These are phyloP conservation scores for Paramecium tetraurelia DNA, from an alignment of 73 alveolate genomes.

Conservation along the genomic window DNA sequence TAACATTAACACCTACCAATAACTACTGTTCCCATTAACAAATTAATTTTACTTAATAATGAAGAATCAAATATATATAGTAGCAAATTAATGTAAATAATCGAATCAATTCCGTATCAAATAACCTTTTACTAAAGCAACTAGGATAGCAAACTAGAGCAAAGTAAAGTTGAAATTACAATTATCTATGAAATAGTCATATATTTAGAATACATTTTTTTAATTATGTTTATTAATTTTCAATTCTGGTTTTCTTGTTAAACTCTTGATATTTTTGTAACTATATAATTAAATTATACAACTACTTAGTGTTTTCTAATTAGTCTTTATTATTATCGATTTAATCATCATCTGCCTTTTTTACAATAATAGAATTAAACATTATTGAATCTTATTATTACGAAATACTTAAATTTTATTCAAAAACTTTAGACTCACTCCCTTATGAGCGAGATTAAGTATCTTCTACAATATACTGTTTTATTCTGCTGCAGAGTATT, in stretches of 20 bases:
- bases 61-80: neutral
- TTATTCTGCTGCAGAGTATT: neutral
- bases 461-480: neutral
- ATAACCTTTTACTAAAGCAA: neutral
- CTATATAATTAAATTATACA: neutral
- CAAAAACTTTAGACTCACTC: neutral
- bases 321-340: neutral
- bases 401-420: neutral
- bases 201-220: neutral
- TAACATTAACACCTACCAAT: constrained; percentile 22
- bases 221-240: neutral
- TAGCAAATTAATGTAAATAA: neutral
- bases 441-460: neutral
- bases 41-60: neutral
- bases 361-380: neutral
- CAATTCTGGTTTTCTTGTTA: neutral
- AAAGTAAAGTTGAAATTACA: neutral
- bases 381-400: neutral
- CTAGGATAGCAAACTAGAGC: neutral
- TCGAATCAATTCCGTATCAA: neutral
- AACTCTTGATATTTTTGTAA: neutral
- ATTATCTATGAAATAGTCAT: neutral
- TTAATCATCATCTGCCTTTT: neutral
- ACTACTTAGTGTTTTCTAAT: neutral
- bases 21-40: neutral